These are phyloP conservation scores for Monosporascus sp. DNA, from an alignment of 2,329 filamentous ascomycete species.

Conservation along the genomic window DNA sequence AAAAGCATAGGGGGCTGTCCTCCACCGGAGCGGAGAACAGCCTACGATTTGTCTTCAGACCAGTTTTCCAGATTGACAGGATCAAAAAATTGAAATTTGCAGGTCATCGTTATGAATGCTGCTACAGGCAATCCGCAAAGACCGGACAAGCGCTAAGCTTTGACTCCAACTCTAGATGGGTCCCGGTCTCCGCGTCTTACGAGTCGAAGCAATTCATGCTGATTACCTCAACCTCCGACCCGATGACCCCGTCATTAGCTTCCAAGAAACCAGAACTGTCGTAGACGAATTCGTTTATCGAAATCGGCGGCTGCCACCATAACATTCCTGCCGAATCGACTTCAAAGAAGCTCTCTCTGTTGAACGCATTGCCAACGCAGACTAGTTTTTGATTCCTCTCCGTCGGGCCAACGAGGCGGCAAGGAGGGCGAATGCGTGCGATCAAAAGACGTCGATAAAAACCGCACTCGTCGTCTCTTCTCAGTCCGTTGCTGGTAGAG, in stretches of 20 bases:
- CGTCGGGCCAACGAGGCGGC: conserved; percentile 33
- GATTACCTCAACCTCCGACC: neutral
- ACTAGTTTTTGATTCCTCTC: conserved; percentile 94
- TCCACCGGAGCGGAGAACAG: conserved; percentile 14
- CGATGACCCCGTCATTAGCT: conserved; percentile 9
- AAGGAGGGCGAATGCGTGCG: conserved; percentile 66
- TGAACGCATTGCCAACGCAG: conserved; percentile 79
- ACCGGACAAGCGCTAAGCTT: conserved; percentile 84
- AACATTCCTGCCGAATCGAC: conserved; percentile 12
- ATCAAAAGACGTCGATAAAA: conserved; percentile 98
- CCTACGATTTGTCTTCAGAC: conserved; percentile 14
- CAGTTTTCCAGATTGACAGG: conserved; percentile 6
- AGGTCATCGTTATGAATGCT: conserved; percentile 6
- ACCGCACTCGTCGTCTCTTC: conserved; percentile 61
- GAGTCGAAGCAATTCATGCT: conserved; percentile 10
- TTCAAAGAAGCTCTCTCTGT: conserved; percentile 59
- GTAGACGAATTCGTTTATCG: conserved; percentile 12
- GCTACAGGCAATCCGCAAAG: conserved; percentile 24
- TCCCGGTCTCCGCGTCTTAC: conserved; percentile 48
- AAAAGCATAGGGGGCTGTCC: conserved; percentile 18
- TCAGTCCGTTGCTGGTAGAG: conserved; percentile 33
- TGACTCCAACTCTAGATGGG: conserved; percentile 92
- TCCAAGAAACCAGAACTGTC: conserved; percentile 15
- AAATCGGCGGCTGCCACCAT: conserved; percentile 24
- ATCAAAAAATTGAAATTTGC: conserved; percentile 19